These are phyloP conservation scores for Phialocephala subalpina DNA, from an alignment of 2,329 filamentous ascomycete species.

Conservation along the genomic window DNA sequence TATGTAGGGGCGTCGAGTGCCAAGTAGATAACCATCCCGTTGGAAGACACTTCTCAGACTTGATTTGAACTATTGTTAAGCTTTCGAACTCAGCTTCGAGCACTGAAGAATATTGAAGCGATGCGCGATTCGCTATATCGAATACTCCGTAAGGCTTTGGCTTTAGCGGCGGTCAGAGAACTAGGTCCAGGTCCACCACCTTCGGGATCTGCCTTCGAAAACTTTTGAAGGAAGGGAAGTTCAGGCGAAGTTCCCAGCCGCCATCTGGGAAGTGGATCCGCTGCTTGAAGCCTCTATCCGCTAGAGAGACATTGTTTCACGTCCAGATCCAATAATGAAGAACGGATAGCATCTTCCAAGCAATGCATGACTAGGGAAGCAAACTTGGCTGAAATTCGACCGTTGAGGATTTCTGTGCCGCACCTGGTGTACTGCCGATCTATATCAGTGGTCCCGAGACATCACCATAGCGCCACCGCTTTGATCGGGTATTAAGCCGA, in stretches of 20 bases:
- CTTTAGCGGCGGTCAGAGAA: background rate
- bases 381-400: no score
- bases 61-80: background rate
- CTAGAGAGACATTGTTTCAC: no score
- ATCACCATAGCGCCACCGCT: no score
- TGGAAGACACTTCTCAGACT: background rate
- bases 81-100: background rate
- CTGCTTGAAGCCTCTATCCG: no score
- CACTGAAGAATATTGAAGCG: background rate
- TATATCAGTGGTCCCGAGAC: no score
- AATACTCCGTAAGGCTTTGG: background rate
- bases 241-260: background rate
- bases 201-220: background rate
- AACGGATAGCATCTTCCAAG: no score
- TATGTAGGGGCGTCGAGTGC: background rate
- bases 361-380: no score
- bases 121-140: background rate
- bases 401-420: no score
- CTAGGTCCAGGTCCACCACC: background rate
- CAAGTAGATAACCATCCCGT: background rate
- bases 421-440: no score
- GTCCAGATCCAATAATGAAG: no score
- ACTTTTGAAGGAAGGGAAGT: background rate
- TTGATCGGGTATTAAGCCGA: no score
- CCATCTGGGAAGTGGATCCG: background rate